Evolutionary conservation across 1,284 basidiomycete genomes (phyloP).

Genomic region (Phylloporus gajari): DNA sequence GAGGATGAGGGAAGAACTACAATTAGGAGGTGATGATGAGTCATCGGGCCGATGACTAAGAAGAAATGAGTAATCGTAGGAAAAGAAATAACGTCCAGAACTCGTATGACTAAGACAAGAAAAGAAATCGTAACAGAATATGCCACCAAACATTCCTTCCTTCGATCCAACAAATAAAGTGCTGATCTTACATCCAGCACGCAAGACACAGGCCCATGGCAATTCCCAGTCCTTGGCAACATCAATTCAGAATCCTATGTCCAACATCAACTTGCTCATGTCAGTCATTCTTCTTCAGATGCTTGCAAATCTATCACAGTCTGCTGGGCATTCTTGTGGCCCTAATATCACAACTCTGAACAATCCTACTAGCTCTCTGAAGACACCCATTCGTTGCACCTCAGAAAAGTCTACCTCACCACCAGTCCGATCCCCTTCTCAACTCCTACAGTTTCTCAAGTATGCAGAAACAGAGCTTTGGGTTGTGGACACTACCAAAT

Average conservation of each 20-base stretch:
- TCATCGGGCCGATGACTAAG: no score
- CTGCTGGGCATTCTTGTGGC: no score
- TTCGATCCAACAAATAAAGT: constrained; percentile 10
- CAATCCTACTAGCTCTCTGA: not conserved
- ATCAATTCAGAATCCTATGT: not conserved
- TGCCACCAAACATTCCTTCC: constrained; percentile 7
- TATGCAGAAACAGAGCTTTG: constrained; percentile 5
- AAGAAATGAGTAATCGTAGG: no score
- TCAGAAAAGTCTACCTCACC: not conserved
- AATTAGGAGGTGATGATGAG: no score
- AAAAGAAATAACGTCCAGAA: no score
- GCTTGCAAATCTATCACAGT: not conserved
- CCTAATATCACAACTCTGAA: not conserved
- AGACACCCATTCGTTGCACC: not conserved
- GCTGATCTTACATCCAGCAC: not conserved
- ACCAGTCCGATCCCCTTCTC: not conserved
- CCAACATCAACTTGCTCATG: not conserved
- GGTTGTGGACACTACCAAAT: not conserved
- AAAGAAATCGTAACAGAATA: no score
- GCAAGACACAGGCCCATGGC: constrained; percentile 1
- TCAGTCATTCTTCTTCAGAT: not conserved
- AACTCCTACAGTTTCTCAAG: no score
- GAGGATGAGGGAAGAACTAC: no score
- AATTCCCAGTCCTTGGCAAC: no score
- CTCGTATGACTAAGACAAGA: no score